Conservation (phyloP, 805 yeast genomes). For the Millerozyma acaciae region DNA sequence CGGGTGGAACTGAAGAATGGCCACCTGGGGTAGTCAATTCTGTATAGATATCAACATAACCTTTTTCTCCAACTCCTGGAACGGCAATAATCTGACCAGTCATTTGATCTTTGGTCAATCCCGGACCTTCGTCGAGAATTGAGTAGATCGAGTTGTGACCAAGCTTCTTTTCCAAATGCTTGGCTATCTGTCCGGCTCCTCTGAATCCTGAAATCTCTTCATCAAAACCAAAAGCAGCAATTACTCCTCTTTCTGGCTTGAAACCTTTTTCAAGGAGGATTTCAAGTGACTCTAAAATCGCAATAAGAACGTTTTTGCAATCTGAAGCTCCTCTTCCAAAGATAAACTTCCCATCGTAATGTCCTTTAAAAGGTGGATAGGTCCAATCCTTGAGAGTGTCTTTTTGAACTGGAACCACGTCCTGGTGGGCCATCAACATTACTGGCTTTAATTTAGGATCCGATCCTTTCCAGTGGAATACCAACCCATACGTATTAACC, state of each 20-base stretch:
- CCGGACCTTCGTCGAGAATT: conserved; percentile 65
- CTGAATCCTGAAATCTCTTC: conserved; percentile 66
- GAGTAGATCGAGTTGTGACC: conserved; percentile 60
- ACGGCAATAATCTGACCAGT: conserved; percentile 57
- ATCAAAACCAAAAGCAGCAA: conserved; percentile 71
- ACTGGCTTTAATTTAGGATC: conserved; percentile 56
- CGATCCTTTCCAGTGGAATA: conserved; percentile 59
- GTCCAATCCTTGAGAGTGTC: conserved; percentile 58
- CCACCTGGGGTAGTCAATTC: conserved; percentile 66
- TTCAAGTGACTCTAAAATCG: conserved; percentile 63
- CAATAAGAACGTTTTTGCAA: conserved; percentile 67
- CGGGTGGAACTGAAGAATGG: conserved; percentile 75
- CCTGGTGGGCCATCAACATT: conserved; percentile 71
- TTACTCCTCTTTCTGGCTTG: conserved; percentile 55
- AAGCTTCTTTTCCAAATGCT: conserved; percentile 46
- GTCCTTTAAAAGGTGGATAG: conserved; percentile 56
- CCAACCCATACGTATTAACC: conserved; percentile 60
- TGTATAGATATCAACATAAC: conserved; percentile 45
- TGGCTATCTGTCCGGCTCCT: conserved; percentile 56
- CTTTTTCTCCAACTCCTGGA: conserved; percentile 47
- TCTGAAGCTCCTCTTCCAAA: conserved; percentile 82
- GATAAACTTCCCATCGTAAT: conserved; percentile 59
- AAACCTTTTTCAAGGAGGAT: conserved; percentile 50
- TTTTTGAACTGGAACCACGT: conserved; percentile 71
- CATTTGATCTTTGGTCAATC: conserved; percentile 41